Evolutionary conservation across 257 asterid genomes (phyloP).

Genomic region (Salvia rosmarinus): DNA sequence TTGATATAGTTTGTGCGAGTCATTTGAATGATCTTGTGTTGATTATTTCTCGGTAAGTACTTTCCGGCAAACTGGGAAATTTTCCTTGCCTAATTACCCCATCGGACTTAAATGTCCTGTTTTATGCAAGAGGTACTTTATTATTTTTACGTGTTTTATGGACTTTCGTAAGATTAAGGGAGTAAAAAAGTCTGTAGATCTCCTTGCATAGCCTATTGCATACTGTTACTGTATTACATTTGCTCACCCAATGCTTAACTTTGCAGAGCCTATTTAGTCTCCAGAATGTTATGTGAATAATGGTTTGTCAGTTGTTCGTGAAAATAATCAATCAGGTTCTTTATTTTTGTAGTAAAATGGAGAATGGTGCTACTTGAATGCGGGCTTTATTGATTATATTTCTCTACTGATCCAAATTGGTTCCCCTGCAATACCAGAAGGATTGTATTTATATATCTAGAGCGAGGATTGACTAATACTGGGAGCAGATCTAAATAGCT

Average conservation of each 20-base stretch:
- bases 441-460: slow-evolving; percentile 23
- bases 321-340: slow-evolving; percentile 34
- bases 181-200: not conserved
- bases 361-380: slow-evolving; percentile 29
- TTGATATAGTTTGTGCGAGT: slow-evolving; percentile 18
- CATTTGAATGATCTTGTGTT: slow-evolving; percentile 22
- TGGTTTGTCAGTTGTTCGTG: slow-evolving; percentile 29
- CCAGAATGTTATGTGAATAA: slow-evolving; percentile 23
- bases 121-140: slow-evolving; percentile 9
- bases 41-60: slow-evolving; percentile 10
- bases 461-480: slow-evolving; percentile 3
- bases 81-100: not conserved
- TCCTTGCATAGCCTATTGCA: slow-evolving; percentile 9
- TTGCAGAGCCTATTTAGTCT: slow-evolving; percentile 31
- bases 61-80: not conserved
- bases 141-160: not conserved
- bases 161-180: not conserved
- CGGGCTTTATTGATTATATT: slow-evolving; percentile 28
- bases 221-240: not conserved
- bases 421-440: slow-evolving; percentile 28
- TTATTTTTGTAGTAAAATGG: slow-evolving; percentile 33
- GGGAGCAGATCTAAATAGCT: slow-evolving; percentile 25
- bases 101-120: slow-evolving; percentile 9
- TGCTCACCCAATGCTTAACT: slow-evolving; percentile 33
- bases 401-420: slow-evolving; percentile 4